These are phyloP conservation scores for Apophysomyces ossiformis DNA, from an alignment of 371 early-diverging fungal genomes.

Conservation along the genomic window DNA sequence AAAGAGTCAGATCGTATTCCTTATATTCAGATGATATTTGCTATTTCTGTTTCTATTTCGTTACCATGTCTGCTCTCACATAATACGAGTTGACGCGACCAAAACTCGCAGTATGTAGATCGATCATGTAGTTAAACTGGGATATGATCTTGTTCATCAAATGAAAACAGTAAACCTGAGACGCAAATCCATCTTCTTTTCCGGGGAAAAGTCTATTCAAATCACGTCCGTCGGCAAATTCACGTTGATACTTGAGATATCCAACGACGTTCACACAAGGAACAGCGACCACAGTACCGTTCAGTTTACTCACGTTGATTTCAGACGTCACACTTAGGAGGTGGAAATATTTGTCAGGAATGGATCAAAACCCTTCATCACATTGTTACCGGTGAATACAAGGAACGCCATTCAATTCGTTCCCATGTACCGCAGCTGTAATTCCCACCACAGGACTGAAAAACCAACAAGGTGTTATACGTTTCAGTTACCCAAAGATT, in stretches of 20 bases:
- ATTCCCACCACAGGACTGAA: conserved; percentile 40
- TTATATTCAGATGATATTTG: not conserved
- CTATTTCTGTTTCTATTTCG: not conserved
- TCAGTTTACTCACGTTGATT: conserved; percentile 71
- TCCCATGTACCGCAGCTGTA: conserved; percentile 88
- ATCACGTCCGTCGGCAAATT: conserved; percentile 84
- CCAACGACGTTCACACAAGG: conserved; percentile 90
- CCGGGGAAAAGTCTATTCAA: conserved; percentile 90
- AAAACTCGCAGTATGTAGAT: conserved; percentile 88
- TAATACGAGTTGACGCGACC: conserved; percentile 89
- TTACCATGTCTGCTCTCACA: conserved; percentile 83
- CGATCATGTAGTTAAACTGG: conserved; percentile 84
- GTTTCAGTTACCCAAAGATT: not conserved
- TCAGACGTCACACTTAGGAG: conserved; percentile 68
- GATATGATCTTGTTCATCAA: conserved; percentile 80
- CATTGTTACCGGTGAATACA: conserved; percentile 76
- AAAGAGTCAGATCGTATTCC: not conserved
- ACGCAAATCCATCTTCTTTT: conserved; percentile 70
- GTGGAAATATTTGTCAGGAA: not conserved
- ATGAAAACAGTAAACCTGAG: conserved; percentile 83
- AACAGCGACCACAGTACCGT: conserved; percentile 87
- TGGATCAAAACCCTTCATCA: not conserved
- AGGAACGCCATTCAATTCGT: conserved; percentile 92
- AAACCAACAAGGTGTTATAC: not conserved
- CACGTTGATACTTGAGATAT: conserved; percentile 78